These are phyloP conservation scores for Durio zibethinus DNA, from an alignment of 345 rosid genomes.

Conservation along the genomic window DNA sequence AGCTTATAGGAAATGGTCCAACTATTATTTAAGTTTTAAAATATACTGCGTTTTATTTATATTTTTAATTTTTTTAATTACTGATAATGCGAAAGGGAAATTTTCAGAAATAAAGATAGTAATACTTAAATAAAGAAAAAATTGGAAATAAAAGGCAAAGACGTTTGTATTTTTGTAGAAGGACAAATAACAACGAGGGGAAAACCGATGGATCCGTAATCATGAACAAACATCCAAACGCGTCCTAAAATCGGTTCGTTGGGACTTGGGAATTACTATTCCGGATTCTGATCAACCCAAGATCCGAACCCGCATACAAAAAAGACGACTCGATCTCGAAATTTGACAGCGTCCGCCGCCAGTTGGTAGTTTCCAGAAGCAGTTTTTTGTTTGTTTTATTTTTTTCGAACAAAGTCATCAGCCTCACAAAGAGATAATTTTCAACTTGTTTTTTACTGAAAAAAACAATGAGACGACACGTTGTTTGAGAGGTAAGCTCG, in stretches of 20 bases:
- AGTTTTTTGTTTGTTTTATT: neutral
- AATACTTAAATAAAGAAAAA: too few relatives aligned
- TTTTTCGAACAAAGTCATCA: conserved; percentile 2
- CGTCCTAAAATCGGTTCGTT: neutral
- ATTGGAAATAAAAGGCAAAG: too few relatives aligned
- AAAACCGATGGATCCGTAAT: neutral
- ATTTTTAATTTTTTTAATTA: too few relatives aligned
- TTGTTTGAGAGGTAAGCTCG: conserved; percentile 49
- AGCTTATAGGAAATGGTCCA: too few relatives aligned
- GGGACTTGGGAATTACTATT: neutral
- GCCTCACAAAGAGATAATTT: neutral
- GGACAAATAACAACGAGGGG: neutral
- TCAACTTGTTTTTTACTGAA: neutral
- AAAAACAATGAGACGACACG: conserved; percentile 39
- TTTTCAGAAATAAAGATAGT: too few relatives aligned
- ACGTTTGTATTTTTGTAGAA: too few relatives aligned
- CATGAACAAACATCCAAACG: neutral
- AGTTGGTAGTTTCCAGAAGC: neutral
- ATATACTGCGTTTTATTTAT: neutral
- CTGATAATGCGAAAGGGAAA: neutral
- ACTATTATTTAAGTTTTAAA: too few relatives aligned
- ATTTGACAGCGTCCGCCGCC: neutral
- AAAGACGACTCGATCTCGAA: neutral
- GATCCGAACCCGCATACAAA: neutral
- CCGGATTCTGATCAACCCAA: neutral